These are phyloP conservation scores for Graphium sp. DNA, from an alignment of 2,329 filamentous ascomycete species.

Conservation along the genomic window DNA sequence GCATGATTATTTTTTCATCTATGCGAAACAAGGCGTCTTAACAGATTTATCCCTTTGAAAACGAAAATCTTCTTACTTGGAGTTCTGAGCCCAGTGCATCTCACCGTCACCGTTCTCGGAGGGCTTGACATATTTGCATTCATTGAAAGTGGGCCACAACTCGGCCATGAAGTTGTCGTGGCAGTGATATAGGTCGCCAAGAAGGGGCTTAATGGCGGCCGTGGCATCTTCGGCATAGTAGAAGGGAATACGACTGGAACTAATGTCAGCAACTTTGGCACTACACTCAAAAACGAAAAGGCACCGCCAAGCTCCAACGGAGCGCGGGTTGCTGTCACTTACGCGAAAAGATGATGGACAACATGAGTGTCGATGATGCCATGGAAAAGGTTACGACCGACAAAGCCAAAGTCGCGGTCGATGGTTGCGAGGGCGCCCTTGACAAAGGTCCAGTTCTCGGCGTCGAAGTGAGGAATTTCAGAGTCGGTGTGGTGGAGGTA, in stretches of 20 bases:
- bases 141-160: slow-evolving; percentile 26
- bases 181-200: slow-evolving; percentile 34
- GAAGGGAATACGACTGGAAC: slow-evolving; percentile 76
- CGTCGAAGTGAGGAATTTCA: slow-evolving; percentile 38
- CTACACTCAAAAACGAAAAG: too few relatives aligned
- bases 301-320: background rate
- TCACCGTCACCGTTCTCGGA: background rate
- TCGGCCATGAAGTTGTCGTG: slow-evolving; percentile 25
- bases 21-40: too few relatives aligned
- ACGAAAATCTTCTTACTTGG: too few relatives aligned
- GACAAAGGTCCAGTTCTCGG: slow-evolving; percentile 42
- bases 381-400: slow-evolving; percentile 49
- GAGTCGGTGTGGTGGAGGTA: slow-evolving; percentile 51
- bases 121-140: slow-evolving; percentile 26
- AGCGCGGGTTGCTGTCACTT: slow-evolving; percentile 1
- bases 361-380: slow-evolving; percentile 49
- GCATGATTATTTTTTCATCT: too few relatives aligned
- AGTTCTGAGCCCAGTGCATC: slow-evolving; percentile 3
- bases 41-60: too few relatives aligned
- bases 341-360: slow-evolving; percentile 43
- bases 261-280: slow-evolving; percentile 3
- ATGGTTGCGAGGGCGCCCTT: slow-evolving; percentile 46
- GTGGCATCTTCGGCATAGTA: slow-evolving; percentile 91
- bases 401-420: slow-evolving; percentile 47
- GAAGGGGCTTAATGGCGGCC: slow-evolving; percentile 53